Evolutionary conservation across 2,329 filamentous ascomycete species (phyloP).

Genomic region (Aspergillus sp.): DNA sequence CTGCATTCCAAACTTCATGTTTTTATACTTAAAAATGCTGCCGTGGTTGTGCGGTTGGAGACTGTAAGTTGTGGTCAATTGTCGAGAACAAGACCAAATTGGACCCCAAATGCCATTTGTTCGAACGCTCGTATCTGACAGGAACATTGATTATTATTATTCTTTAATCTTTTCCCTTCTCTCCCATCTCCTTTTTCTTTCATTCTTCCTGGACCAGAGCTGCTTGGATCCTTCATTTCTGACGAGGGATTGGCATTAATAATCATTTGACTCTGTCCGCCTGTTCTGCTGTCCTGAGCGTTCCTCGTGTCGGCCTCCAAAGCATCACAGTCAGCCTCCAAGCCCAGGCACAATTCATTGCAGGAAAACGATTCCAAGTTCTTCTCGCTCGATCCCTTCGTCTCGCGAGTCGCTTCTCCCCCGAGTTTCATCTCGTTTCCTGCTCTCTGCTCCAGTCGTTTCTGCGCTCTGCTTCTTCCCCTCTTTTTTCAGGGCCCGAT

Average conservation of each 20-base stretch:
- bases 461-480: constrained; percentile 5
- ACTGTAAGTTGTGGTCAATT: neutral
- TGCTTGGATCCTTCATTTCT: neutral
- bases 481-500: constrained; percentile 4
- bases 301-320: neutral
- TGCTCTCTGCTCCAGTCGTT: constrained; percentile 9
- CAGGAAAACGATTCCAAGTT: neutral
- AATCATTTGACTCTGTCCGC: neutral
- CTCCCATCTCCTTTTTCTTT: constrained; percentile 13
- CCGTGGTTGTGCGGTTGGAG: neutral
- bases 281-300: neutral
- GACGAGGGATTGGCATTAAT: neutral
- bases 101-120: constrained; percentile 1
- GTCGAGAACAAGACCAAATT: neutral
- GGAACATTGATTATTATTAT: neutral
- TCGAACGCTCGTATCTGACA: constrained; percentile 1
- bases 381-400: constrained; percentile 12
- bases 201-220: neutral
- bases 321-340: constrained; percentile 1
- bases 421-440: neutral
- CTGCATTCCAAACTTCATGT: neutral
- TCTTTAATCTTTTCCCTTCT: neutral
- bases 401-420: neutral
- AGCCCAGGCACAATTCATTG: neutral
- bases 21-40: neutral